Base-by-base conservation (phyloP, 345 rosid genomes). In the Pugionium dolabratum region DNA sequence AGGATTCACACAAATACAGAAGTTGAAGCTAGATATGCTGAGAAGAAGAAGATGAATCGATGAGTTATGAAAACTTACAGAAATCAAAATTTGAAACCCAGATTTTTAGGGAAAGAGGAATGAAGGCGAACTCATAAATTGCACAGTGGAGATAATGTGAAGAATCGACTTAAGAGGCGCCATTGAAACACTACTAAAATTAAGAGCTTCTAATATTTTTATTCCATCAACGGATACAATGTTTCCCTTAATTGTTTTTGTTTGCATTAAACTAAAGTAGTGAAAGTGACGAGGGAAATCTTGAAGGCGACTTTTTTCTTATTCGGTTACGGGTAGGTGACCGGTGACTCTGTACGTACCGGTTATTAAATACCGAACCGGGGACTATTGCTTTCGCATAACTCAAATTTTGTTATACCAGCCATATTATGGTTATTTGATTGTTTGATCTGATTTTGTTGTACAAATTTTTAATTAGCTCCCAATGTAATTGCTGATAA, bases 191-290 rank as follows among this genome's bases (percentile, higher is more conserved):
- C 42, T 51, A 53, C 49, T 56, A 56, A 33, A 36, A 71, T 58
- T 64, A 57, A 57, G 54, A 56, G 55, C 41, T 64, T 53, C 27
- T 62, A 44, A 40, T 29, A 42, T 57, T 7, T 33, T 34, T 42
- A 25, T 10, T 68, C 18, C 45, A 47, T 42, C 49, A 82, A 79
- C 80, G 63, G 81, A 71, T 58, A 70, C 64, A 51, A 59, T 57
- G 54, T 30, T 43, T 56, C 9, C 27, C 47, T 48, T 42, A 10
- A 42, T 10, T 51, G 33, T 36, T 36, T 42, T 27, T 44, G 43
- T 18, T 55, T 29, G 45, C 1, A 18, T 18, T 18, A 18, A 37
- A 63, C 41, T 59, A 30, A 7, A 41, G 69, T 77, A 59, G 67
- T 71, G 53, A 78, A 76, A 74, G 57, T 40, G 60, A 42, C 66